Evolutionary conservation across 2,329 filamentous ascomycete genomes (phyloP), one percentile per base, ranked within the genome.

Genomic region (Teratosphaeria zuluensis): DNA sequence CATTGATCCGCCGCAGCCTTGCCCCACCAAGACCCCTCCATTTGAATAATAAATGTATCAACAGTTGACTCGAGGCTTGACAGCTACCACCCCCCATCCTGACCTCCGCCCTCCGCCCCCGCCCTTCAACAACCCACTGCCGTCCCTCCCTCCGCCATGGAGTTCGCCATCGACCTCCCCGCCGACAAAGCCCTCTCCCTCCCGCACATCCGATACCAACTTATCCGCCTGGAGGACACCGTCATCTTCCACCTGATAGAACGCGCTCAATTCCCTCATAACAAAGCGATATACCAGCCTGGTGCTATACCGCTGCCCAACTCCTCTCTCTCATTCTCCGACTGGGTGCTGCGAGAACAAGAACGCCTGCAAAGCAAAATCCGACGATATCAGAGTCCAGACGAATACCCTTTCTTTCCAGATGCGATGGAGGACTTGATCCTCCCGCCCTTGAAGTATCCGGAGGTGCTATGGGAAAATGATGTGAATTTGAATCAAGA

Each of bases 231-330:
- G 19, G 94, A 99, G 78, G 94, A 99, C 72, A 97, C 92, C 62
- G 97, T 99, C 71, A 95, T 90, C 65, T 96, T 95, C 76, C 89
- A 96, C 75, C 81, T 99, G 46, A 97, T 97, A 70, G 94, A 99
- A 77, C 87, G 94, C 48, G 92, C 92, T n/a, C 94, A 99, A 74
- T 99, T 97, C 74, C 90, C 92, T 3, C 82, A 95, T 64, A 97
- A 96, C 77, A 80, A 83, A 71, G 90, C 86, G 68, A 92, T 97
- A 75, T 99, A 99, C 77, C 74, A 78, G 12, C 83, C 90, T 7
- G 88, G 88, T 61, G 89, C 88, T n/a, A 81, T 97, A 53, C 78
- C 83, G 33, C 87, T 97, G 63, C 91, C 90, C 19, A 77, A 84
- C 70, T 83, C 80, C 72, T 72, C 83, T 56, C 82, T 94, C 58